These are phyloP conservation scores for Aspergillus ostianus DNA, from an alignment of 495 filamentous ascomycete genomes.

Conservation along the genomic window DNA sequence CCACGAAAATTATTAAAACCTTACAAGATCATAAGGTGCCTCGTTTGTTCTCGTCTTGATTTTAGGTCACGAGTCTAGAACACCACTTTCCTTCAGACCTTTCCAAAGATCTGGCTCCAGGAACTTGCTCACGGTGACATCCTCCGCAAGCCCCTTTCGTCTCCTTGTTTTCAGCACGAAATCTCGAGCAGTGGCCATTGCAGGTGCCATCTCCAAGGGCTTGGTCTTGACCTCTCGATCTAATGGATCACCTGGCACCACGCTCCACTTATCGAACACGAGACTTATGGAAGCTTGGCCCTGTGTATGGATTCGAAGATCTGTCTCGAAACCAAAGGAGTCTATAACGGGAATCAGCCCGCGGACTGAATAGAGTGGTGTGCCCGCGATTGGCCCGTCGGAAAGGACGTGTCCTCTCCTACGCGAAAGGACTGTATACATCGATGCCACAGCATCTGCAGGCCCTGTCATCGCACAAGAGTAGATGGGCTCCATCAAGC, in stretches of 20 bases:
- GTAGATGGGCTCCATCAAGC: conserved; percentile 95
- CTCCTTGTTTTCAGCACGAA: conserved; percentile 94
- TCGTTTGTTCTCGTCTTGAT: neutral
- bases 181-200: conserved; percentile 86
- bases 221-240: conserved; percentile 80
- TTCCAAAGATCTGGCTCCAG: conserved; percentile 91
- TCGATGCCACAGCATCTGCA: conserved; percentile 79
- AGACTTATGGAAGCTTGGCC: conserved; percentile 85
- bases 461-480: conserved; percentile 88
- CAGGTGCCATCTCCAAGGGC: conserved; percentile 80
- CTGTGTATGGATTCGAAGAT: conserved; percentile 92
- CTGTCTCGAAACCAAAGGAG: conserved; percentile 95
- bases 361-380: conserved; percentile 87
- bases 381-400: conserved; percentile 91
- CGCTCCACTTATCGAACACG: conserved; percentile 94
- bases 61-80: conserved; percentile 63
- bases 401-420: conserved; percentile 89
- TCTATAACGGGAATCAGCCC: conserved; percentile 95
- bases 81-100: conserved; percentile 81
- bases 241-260: conserved; percentile 92
- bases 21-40: conserved; percentile 4
- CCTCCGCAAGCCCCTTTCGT: conserved; percentile 91
- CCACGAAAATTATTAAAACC: neutral
- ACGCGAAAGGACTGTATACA: conserved; percentile 89
- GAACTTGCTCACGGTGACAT: conserved; percentile 93